Conservation (phyloP, 306 rosid species). For the Luffa aegyptiaca region DNA sequence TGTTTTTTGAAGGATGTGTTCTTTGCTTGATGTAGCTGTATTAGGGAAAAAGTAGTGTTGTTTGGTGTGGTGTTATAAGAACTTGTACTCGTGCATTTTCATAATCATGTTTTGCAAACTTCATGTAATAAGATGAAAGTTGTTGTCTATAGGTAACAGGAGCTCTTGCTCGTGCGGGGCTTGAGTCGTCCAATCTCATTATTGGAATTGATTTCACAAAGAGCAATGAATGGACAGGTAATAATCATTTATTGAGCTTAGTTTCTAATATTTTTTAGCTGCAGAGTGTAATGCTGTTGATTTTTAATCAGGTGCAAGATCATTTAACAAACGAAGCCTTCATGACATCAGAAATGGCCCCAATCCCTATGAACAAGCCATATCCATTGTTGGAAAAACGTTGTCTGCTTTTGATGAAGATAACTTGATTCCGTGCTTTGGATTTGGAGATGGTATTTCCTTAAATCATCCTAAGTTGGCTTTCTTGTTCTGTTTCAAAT, state of each 20-base stretch:
- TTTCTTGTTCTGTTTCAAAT: background rate
- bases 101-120: background rate
- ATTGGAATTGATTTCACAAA: conserved; percentile 14
- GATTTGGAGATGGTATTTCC: conserved; percentile 13
- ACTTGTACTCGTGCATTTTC: background rate
- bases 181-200: conserved; percentile 16
- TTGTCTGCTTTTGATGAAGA: conserved; percentile 12
- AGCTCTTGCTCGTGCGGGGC: conserved; percentile 17
- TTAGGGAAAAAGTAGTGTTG: background rate
- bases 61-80: background rate
- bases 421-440: conserved; percentile 13
- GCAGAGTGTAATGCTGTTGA: no score
- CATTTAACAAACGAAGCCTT: conserved; percentile 7
- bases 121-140: background rate
- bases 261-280: no score
- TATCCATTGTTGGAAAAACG: conserved; percentile 11
- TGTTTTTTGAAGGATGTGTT: background rate
- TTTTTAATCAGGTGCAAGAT: background rate
- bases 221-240: conserved; percentile 13
- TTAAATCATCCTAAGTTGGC: background rate
- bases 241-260: no score
- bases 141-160: conserved; percentile 1
- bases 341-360: conserved; percentile 4
- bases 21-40: background rate
- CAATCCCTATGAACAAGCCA: conserved; percentile 14